A percentile compares a stretch with the other conserved stretches of the same genome.
phyloP scores from a whole-genome alignment of 2,329 filamentous ascomycete genomes.

The Kalmusia sp. region DNA sequence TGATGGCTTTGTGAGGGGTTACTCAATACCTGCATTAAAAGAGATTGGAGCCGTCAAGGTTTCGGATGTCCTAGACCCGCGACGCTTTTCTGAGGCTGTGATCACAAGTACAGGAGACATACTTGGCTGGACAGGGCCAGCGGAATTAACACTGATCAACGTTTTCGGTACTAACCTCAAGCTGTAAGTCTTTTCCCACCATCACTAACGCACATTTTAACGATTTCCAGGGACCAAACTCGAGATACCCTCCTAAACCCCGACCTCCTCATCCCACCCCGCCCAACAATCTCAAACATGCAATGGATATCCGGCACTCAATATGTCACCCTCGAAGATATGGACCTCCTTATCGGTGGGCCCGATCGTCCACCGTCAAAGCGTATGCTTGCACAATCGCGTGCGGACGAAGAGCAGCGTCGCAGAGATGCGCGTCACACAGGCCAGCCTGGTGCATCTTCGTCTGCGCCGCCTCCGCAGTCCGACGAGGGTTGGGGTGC shows the following conservation, averaged over 20 bases:
- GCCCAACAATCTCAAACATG: constrained; percentile 92
- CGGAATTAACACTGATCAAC: constrained; percentile 82
- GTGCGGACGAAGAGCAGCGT: constrained; percentile 72
- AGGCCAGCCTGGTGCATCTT: constrained; percentile 41
- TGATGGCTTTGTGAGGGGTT: constrained; percentile 80
- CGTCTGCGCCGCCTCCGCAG: constrained; percentile 22
- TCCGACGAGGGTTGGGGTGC: constrained; percentile 67
- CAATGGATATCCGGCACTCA: constrained; percentile 98
- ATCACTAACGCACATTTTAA: constrained; percentile 18
- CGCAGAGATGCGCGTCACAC: constrained; percentile 44
- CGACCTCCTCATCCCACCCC: constrained; percentile 72
- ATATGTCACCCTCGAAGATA: constrained; percentile 82
- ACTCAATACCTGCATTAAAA: constrained; percentile 84
- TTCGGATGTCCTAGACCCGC: constrained; percentile 72
- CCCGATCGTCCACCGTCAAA: constrained; percentile 88
- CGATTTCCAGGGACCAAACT: constrained; percentile 48
- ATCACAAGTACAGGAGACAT: constrained; percentile 83
- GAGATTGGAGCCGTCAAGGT: constrained; percentile 77
- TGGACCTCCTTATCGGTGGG: constrained; percentile 90
- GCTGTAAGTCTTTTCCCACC: constrained; percentile 57
- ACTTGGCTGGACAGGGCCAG: constrained; percentile 86
- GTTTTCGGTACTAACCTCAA: constrained; percentile 79
- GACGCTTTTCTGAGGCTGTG: constrained; percentile 71
- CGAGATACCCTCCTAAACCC: constrained; percentile 83
- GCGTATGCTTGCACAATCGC: constrained; percentile 82